phyloP scores from a whole-genome alignment of 208 protist species.

The Phytomonas francai region DNA sequence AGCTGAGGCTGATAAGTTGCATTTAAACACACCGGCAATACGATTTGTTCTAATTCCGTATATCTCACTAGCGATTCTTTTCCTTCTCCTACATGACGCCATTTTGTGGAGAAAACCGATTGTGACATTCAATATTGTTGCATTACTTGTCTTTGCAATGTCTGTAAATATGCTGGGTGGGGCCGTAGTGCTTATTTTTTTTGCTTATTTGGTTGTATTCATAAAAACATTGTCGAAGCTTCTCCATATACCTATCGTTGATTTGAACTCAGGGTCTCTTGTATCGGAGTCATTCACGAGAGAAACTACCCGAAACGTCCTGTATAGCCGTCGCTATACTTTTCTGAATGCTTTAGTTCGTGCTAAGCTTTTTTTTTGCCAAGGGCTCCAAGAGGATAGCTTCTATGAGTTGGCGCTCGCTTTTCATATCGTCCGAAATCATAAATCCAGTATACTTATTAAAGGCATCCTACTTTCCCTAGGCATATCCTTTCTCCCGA shows the following conservation, averaged over 20 bases:
- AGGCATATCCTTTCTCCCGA: conserved; percentile 29
- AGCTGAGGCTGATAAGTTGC: not conserved
- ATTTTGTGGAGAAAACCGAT: conserved; percentile 51
- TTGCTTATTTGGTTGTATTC: conserved; percentile 24
- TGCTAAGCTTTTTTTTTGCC: conserved; percentile 63
- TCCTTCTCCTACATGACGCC: conserved; percentile 43
- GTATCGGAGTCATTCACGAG: conserved; percentile 18
- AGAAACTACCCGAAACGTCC: conserved; percentile 26
- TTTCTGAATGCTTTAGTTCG: conserved; percentile 72
- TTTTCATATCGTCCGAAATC: conserved; percentile 32
- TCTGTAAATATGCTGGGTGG: conserved; percentile 41
- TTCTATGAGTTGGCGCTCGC: conserved; percentile 71
- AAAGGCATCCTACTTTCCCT: conserved; percentile 16
- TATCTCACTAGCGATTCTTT: conserved; percentile 48
- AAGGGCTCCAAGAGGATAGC: conserved; percentile 69
- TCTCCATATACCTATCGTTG: conserved; percentile 33
- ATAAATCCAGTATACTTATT: conserved; percentile 21
- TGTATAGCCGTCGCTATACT: conserved; percentile 62
- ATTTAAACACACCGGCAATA: conserved; percentile 36
- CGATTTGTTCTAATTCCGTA: conserved; percentile 75
- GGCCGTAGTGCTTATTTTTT: conserved; percentile 30
- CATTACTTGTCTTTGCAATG: conserved; percentile 35
- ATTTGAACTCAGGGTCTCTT: conserved; percentile 10
- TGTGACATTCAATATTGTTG: conserved; percentile 53
- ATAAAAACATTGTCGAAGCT: conserved; percentile 46